These are phyloP conservation scores for Insectozyma bohioensis DNA, from an alignment of 1,139 yeast genomes.

Conservation along the genomic window DNA sequence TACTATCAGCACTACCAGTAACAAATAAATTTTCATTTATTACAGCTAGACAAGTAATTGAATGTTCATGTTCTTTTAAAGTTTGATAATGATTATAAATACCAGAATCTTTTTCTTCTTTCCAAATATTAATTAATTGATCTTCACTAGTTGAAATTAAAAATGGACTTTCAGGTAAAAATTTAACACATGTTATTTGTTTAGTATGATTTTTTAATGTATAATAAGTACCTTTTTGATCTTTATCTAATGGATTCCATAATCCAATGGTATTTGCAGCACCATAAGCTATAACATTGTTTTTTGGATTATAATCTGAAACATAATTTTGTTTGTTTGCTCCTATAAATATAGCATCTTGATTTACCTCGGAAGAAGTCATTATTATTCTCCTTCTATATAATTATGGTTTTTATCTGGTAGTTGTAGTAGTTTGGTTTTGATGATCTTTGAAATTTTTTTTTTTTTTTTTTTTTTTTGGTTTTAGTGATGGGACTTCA, in stretches of 20 bases:
- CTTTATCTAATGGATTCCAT: constrained; percentile 57
- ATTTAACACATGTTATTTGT: constrained; percentile 59
- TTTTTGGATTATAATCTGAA: constrained; percentile 50
- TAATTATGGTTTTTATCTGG: not conserved
- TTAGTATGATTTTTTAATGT: constrained; percentile 61
- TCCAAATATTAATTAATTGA: constrained; percentile 62
- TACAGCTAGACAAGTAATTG: constrained; percentile 52
- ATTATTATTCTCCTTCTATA: no score
- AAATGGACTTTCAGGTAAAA: constrained; percentile 45
- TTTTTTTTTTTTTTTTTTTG: no score
- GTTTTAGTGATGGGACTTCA: no score
- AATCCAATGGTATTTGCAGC: constrained; percentile 73
- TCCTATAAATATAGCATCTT: constrained; percentile 71
- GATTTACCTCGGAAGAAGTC: constrained; percentile 12
- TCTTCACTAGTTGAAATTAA: constrained; percentile 72
- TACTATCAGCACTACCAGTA: constrained; percentile 71
- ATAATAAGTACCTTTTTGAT: constrained; percentile 45
- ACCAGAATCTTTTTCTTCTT: constrained; percentile 15
- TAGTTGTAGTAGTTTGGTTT: constrained; percentile 1
- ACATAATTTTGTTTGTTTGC: constrained; percentile 75
- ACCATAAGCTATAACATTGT: constrained; percentile 65
- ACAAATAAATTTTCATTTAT: constrained; percentile 38
- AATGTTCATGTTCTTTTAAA: constrained; percentile 39
- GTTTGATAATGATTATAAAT: constrained; percentile 30
- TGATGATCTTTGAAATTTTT: constrained; percentile 1